Percentiles rank a stretch among this genome's conserved stretches.
These are phyloP conservation scores for Monsonia emarginata DNA, from an alignment of 441 rosid species.

Conservation along the genomic window DNA sequence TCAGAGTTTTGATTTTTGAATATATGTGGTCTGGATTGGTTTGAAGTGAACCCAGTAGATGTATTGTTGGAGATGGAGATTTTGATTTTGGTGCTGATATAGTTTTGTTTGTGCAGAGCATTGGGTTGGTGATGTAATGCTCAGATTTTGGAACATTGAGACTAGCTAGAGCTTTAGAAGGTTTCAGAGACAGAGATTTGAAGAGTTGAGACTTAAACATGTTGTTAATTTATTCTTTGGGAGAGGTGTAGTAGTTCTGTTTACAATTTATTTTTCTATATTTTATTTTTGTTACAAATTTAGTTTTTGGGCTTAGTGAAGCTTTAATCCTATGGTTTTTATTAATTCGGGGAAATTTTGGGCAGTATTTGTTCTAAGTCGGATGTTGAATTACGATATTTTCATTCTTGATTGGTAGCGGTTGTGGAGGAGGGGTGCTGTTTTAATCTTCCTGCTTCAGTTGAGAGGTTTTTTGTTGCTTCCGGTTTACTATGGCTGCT, in stretches of 20 bases:
- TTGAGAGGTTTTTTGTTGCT: constrained; percentile 6
- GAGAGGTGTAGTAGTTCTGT: constrained; percentile 20
- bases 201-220: neutral
- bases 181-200: constrained; percentile 9
- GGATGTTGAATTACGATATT: constrained; percentile 46
- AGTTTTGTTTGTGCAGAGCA: constrained; percentile 11
- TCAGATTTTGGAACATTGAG: constrained; percentile 15
- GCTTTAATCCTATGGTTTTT: constrained; percentile 6
- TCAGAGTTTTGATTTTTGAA: neutral
- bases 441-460: constrained; percentile 2
- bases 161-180: neutral
- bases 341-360: constrained; percentile 22
- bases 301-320: constrained; percentile 6
- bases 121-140: neutral
- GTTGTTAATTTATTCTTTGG: constrained; percentile 4
- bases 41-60: neutral
- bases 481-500: constrained; percentile 39
- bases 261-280: neutral
- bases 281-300: neutral
- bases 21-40: neutral
- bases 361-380: constrained; percentile 13
- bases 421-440: constrained; percentile 13
- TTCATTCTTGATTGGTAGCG: constrained; percentile 52
- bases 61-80: neutral
- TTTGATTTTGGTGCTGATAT: constrained; percentile 1